Conservation (phyloP, 1,284 basidiomycete species). For the Moesziomyces antarcticus region DNA sequence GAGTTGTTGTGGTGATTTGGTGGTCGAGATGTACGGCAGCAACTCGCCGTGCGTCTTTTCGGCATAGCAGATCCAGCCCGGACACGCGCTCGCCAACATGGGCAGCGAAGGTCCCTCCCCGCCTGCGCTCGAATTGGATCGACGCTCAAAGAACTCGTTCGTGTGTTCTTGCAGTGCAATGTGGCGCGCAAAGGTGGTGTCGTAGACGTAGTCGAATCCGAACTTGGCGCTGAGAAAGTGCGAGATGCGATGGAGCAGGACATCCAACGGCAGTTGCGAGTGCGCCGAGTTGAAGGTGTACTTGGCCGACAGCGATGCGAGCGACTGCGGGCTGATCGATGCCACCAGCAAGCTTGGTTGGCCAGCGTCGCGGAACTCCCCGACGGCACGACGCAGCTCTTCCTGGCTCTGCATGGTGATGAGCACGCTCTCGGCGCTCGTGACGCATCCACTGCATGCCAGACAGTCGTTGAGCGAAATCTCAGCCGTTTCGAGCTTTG, state of each 20-base stretch:
- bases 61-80: slow-evolving; percentile 99
- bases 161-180: slow-evolving; percentile 84
- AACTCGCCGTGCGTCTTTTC: slow-evolving; percentile 95
- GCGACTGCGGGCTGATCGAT: slow-evolving; percentile 80
- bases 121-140: slow-evolving; percentile 10
- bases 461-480: slow-evolving; percentile 96
- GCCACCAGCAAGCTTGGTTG: slow-evolving; percentile 50
- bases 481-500: slow-evolving; percentile 74
- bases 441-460: slow-evolving; percentile 96
- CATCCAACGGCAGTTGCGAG: slow-evolving; percentile 68
- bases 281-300: slow-evolving; percentile 35
- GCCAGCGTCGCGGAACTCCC: slow-evolving; percentile 17
- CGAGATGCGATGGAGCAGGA: slow-evolving; percentile 71
- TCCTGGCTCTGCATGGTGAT: slow-evolving; percentile 96
- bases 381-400: slow-evolving; percentile 77
- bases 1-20: slow-evolving; percentile 92
- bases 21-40: slow-evolving; percentile 85
- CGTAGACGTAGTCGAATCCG: slow-evolving; percentile 82
- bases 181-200: slow-evolving; percentile 94
- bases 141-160: slow-evolving; percentile 76
- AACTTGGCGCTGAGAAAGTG: slow-evolving; percentile 66
- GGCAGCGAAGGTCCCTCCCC: slow-evolving; percentile 72
- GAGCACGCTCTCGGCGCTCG: slow-evolving; percentile 94
- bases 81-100: slow-evolving; percentile 94
- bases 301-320: slow-evolving; percentile 77